A percentile compares a stretch with the other conserved stretches of the same genome.
Evolutionary conservation across 176 grass and related monocot species (phyloP).

Genomic region (Rhynchospora breviuscula): DNA sequence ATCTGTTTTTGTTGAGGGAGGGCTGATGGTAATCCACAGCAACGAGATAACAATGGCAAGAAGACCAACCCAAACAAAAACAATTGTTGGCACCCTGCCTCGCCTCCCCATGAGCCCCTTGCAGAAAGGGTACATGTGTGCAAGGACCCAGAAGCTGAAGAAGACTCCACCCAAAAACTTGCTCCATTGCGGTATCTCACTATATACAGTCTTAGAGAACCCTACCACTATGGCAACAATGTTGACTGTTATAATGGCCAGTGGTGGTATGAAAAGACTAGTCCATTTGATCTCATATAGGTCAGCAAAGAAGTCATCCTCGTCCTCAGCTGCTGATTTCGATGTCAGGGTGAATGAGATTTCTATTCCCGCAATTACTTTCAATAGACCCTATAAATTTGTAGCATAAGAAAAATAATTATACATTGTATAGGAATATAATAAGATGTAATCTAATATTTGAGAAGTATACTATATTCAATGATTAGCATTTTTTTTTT

Average conservation of each 20-base stretch:
- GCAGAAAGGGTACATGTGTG: slow-evolving; percentile 79
- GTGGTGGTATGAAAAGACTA: slow-evolving; percentile 69
- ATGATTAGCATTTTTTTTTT: not conserved
- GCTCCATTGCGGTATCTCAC: slow-evolving; percentile 85
- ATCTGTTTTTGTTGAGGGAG: slow-evolving; percentile 14
- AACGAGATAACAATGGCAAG: slow-evolving; percentile 71
- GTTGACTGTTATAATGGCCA: slow-evolving; percentile 70
- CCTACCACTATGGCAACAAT: slow-evolving; percentile 70
- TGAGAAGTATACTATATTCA: not conserved
- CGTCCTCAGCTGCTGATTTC: slow-evolving; percentile 60
- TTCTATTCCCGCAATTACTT: slow-evolving; percentile 79
- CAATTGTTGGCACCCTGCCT: slow-evolving; percentile 52
- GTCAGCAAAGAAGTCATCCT: slow-evolving; percentile 64
- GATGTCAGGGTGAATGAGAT: slow-evolving; percentile 85
- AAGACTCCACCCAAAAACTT: slow-evolving; percentile 62
- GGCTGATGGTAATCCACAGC: slow-evolving; percentile 69
- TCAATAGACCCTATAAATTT: slow-evolving; percentile 51
- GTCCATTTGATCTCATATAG: slow-evolving; percentile 86
- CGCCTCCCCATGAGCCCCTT: slow-evolving; percentile 80
- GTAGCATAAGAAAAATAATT: not conserved
- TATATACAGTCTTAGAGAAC: slow-evolving; percentile 56
- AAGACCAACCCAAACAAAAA: slow-evolving; percentile 71
- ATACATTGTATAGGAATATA: not conserved
- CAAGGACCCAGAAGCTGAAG: slow-evolving; percentile 92
- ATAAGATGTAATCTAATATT: not conserved